Percentiles rank a stretch among this genome's conserved stretches.
These are phyloP conservation scores for Fraxinus velutina DNA, from an alignment of 305 asterid species.

Conservation along the genomic window DNA sequence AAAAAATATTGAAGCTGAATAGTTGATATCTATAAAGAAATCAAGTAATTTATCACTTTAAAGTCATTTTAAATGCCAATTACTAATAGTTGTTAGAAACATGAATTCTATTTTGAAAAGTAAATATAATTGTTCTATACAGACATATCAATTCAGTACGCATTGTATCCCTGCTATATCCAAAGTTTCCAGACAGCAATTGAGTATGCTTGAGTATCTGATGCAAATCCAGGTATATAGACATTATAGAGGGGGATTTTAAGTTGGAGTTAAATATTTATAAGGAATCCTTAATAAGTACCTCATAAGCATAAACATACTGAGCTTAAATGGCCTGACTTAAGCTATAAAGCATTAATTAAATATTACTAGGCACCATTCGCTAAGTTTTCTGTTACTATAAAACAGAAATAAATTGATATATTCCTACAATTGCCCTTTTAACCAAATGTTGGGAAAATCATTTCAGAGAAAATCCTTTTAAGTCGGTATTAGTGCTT, in stretches of 20 bases:
- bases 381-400: neutral
- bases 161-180: neutral
- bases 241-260: neutral
- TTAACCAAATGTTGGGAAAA: conserved; percentile 9
- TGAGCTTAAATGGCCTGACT: neutral
- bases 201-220: neutral
- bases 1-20: neutral
- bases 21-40: neutral
- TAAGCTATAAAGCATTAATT: neutral
- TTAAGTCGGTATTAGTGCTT: neutral
- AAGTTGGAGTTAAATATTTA: neutral
- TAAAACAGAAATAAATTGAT: neutral
- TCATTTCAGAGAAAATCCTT: neutral
- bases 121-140: neutral
- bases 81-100: conserved; percentile 4
- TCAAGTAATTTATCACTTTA: neutral
- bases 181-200: neutral
- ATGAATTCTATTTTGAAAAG: neutral
- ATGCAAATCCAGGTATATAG: neutral
- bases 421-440: neutral
- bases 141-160: neutral
- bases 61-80: neutral
- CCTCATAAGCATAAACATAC: neutral
- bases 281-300: neutral
- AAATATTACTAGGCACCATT: neutral